phyloP scores from a whole-genome alignment of 495 filamentous ascomycete species.

The Chaetomium fimeti region DNA sequence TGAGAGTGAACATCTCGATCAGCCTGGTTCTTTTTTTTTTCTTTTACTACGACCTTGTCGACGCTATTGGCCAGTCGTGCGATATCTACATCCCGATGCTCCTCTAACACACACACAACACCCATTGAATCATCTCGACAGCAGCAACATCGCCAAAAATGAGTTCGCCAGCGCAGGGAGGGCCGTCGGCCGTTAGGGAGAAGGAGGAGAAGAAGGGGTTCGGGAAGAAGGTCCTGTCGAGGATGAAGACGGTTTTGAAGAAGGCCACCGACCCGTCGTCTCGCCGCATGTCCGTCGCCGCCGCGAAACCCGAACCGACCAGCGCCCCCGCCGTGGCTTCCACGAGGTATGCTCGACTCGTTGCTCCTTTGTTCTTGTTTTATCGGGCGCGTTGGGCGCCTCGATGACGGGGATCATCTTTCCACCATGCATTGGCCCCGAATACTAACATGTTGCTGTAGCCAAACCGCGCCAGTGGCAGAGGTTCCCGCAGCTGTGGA shows the following conservation, averaged over 20 bases:
- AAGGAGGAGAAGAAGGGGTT: conserved; percentile 59
- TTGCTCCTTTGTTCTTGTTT: neutral
- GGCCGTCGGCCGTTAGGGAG: conserved; percentile 38
- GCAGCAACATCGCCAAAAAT: conserved; percentile 32
- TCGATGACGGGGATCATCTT: too few relatives aligned
- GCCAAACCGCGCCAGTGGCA: conserved; percentile 29
- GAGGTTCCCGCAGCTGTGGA: conserved; percentile 24
- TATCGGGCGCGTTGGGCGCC: neutral
- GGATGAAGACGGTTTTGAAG: conserved; percentile 63
- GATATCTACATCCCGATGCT: neutral
- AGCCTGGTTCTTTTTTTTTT: neutral
- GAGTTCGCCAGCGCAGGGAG: conserved; percentile 46
- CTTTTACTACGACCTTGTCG: neutral
- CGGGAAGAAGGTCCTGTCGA: conserved; percentile 56
- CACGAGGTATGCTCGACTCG: conserved; percentile 34
- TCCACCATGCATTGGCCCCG: too few relatives aligned
- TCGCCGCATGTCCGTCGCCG: conserved; percentile 33
- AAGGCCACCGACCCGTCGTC: conserved; percentile 46
- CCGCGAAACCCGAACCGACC: conserved; percentile 24
- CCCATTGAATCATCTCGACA: neutral
- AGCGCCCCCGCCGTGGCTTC: conserved; percentile 22
- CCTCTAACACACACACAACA: neutral
- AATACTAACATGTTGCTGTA: conserved; percentile 35
- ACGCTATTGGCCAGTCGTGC: neutral
- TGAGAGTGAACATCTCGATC: neutral